These are phyloP conservation scores for Talaromyces stipitatus DNA, from an alignment of 495 filamentous ascomycete genomes.

Conservation along the genomic window DNA sequence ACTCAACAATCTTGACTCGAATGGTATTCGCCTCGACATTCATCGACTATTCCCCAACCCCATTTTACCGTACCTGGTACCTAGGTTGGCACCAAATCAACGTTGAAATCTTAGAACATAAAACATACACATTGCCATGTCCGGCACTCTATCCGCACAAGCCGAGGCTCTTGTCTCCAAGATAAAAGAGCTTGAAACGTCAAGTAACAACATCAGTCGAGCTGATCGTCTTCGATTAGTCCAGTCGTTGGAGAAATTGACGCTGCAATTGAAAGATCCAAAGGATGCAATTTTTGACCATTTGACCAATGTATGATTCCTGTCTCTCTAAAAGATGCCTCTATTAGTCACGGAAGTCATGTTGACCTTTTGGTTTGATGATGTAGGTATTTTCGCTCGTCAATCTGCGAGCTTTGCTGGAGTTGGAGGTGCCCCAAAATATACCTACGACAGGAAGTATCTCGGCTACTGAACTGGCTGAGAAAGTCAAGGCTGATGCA, in stretches of 20 bases:
- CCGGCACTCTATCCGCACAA: conserved; percentile 4
- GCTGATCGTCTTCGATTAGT: conserved; percentile 11
- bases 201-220: conserved; percentile 4
- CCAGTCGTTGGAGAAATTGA: conserved; percentile 10
- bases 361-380: not conserved
- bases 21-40: not conserved
- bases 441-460: conserved; percentile 13
- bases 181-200: conserved; percentile 10
- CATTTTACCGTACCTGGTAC: not conserved
- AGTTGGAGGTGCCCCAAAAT: conserved; percentile 12
- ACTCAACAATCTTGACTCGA: not conserved
- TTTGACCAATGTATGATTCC: conserved; percentile 9
- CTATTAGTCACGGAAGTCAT: not conserved
- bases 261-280: conserved; percentile 13
- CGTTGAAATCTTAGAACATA: not conserved
- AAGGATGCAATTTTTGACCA: conserved; percentile 15
- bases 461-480: conserved; percentile 11
- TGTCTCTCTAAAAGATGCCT: not conserved
- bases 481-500: conserved; percentile 9
- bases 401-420: conserved; percentile 12
- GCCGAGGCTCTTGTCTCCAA: conserved; percentile 12
- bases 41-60: not conserved
- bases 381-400: not conserved
- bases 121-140: not conserved
- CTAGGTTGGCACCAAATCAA: not conserved